Conservation (phyloP, 371 early-diverging fungal genomes). For the Basidiobolus meristosporus region DNA sequence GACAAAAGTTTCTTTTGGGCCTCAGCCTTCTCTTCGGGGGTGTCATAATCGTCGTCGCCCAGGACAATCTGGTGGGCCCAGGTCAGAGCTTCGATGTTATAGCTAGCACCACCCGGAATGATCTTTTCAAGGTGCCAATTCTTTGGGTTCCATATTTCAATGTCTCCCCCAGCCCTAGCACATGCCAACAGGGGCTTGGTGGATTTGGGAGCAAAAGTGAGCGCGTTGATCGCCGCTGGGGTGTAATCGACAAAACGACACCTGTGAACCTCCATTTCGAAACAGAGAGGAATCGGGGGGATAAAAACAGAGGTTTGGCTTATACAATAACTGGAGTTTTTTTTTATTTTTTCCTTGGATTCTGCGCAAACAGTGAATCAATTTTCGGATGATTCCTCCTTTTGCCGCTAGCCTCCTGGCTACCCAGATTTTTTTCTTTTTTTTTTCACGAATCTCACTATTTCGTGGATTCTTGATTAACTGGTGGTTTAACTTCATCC, state of each 20-base stretch:
- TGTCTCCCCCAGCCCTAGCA: constrained; percentile 79
- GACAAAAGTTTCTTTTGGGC: constrained; percentile 24
- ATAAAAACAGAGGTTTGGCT: too few species aligned
- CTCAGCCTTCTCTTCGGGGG: constrained; percentile 13
- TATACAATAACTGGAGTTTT: too few species aligned
- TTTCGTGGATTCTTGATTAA: too few species aligned
- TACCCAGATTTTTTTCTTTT: too few species aligned
- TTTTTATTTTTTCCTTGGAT: too few species aligned
- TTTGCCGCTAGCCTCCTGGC: too few species aligned
- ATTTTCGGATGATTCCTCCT: too few species aligned
- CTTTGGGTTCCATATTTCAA: constrained; percentile 76
- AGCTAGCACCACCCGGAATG: constrained; percentile 59
- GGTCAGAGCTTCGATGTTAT: constrained; percentile 57
- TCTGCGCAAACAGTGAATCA: too few species aligned
- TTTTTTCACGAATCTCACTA: too few species aligned
- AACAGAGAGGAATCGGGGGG: too few species aligned
- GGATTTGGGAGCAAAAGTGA: constrained; percentile 50
- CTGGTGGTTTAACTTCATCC: too few species aligned
- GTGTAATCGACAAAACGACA: constrained; percentile 80
- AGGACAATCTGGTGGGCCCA: constrained; percentile 64
- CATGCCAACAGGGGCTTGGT: constrained; percentile 44
- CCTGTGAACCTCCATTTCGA: constrained; percentile 57
- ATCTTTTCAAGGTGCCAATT: constrained; percentile 17
- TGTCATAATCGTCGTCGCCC: constrained; percentile 34
- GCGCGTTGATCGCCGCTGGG: constrained; percentile 66